phyloP scores from a whole-genome alignment of 306 rosid genomes.

The Prunus campanulata region DNA sequence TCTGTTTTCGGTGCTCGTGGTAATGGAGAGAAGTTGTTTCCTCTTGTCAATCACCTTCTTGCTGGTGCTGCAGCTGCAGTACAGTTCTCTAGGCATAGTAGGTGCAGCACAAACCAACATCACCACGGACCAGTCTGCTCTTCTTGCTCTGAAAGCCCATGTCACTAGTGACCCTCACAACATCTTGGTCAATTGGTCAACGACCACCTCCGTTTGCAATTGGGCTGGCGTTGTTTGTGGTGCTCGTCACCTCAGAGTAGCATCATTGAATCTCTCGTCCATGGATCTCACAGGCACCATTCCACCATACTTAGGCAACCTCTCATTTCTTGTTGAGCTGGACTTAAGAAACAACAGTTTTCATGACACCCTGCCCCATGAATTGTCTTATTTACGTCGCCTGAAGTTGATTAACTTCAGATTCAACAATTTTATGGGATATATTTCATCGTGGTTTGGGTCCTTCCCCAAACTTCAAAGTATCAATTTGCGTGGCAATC shows the following conservation, averaged over 20 bases:
- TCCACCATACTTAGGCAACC: constrained; percentile 22
- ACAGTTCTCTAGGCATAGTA: no score
- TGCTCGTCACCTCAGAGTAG: background rate
- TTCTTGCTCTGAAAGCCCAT: constrained; percentile 19
- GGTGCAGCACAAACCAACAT: no score
- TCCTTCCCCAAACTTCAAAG: background rate
- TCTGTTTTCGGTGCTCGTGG: no score
- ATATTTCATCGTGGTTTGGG: constrained; percentile 16
- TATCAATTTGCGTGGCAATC: background rate
- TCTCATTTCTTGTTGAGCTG: constrained; percentile 16
- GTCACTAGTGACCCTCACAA: constrained; percentile 16
- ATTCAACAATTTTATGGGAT: constrained; percentile 1
- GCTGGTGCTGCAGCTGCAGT: no score
- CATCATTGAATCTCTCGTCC: constrained; percentile 12
- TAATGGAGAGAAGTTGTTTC: background rate
- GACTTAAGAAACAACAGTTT: constrained; percentile 20
- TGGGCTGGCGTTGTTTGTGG: constrained; percentile 22
- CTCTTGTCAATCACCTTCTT: no score
- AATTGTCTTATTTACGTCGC: background rate
- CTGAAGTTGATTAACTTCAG: background rate
- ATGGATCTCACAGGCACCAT: constrained; percentile 14
- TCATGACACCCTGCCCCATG: constrained; percentile 4
- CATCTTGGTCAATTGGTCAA: constrained; percentile 16
- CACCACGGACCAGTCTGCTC: no score
- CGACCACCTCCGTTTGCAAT: constrained; percentile 1